These are phyloP conservation scores for Leccinum subgranulosum DNA, from an alignment of 768 basidiomycete genomes.

Conservation along the genomic window DNA sequence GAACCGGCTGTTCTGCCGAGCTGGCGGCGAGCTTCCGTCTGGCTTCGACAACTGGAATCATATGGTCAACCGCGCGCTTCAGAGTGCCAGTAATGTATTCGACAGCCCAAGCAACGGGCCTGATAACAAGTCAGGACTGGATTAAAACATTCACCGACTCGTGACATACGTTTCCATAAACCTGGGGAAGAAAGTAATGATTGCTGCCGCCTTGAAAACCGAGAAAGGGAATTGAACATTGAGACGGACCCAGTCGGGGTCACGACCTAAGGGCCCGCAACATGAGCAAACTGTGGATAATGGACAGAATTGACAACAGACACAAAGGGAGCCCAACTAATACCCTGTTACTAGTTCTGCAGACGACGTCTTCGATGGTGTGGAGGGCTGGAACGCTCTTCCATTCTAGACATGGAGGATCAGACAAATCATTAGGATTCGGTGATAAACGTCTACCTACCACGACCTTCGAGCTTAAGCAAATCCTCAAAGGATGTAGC, in stretches of 20 bases:
- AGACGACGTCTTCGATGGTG: constrained; percentile 1
- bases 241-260: constrained; percentile 32
- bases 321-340: constrained; percentile 19
- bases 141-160: not conserved
- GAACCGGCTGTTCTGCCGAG: not conserved
- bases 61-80: constrained; percentile 7
- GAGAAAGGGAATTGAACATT: constrained; percentile 28
- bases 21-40: not conserved
- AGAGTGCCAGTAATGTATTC: constrained; percentile 2
- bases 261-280: constrained; percentile 5
- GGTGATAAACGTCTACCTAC: constrained; percentile 1
- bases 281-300: not conserved
- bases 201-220: not conserved
- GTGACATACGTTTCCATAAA: constrained; percentile 31
- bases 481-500: constrained; percentile 36
- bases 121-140: not conserved
- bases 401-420: constrained; percentile 5
- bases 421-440: not conserved
- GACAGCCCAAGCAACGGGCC: constrained; percentile 1
- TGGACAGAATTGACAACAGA: not conserved
- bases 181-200: constrained; percentile 33
- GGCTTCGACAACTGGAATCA: constrained; percentile 27
- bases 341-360: constrained; percentile 8
- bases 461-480: constrained; percentile 25
- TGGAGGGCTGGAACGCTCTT: constrained; percentile 6